Evolutionary conservation across 2,329 filamentous ascomycete species (phyloP), one percentile per base, ranked within the genome.

Genomic region (Neofusicoccum kwambonambiense): DNA sequence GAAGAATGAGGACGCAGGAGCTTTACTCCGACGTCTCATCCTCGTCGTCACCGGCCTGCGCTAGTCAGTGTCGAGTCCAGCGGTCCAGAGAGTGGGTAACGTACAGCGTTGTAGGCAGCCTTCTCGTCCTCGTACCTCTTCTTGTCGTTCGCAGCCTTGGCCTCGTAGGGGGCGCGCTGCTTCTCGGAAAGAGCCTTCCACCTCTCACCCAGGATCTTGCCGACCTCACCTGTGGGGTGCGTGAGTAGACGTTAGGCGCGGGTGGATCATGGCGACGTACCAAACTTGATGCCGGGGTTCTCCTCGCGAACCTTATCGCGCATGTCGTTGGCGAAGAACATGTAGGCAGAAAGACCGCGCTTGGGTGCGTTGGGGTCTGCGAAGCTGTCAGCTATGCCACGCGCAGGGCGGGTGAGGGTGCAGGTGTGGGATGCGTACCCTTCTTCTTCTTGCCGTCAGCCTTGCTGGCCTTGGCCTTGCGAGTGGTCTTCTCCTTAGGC

Each of bases 261-360:
- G 54, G 35, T 34, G 34, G 34, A 52, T 31, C 17, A 44, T 50
- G 41, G 17, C 17, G 64, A 77, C 86, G 72, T 86, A 90, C 92
- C 95, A 82, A 99, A 99, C 73, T 90, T 90, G 83, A 98, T 97
- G 74, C 93, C 94, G 44, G 94, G 94, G 87, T 98, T 98, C 82
- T 98, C 94, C 79, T 97, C 93, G 74, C 95, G 92, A 73, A 99
- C 95, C 80, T 95, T 96, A 78, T 98, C 94, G 74, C 95, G 93
- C 84, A 97, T 92, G 83, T 98, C 95, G 78, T 98, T 98, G 88
- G 95, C 95, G 80, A 98, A 99, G 90, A 98, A 98, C 95, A 99
- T 99, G 89, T 99, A 99, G 69, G 95, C 95, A 62, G 95, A 98
- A 58, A 99, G 92, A 85, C 94, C 95, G 82, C 95, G 93, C 93